Base-by-base conservation (phyloP, 2,329 filamentous ascomycete genomes). In the Penicillium verrucosum region DNA sequence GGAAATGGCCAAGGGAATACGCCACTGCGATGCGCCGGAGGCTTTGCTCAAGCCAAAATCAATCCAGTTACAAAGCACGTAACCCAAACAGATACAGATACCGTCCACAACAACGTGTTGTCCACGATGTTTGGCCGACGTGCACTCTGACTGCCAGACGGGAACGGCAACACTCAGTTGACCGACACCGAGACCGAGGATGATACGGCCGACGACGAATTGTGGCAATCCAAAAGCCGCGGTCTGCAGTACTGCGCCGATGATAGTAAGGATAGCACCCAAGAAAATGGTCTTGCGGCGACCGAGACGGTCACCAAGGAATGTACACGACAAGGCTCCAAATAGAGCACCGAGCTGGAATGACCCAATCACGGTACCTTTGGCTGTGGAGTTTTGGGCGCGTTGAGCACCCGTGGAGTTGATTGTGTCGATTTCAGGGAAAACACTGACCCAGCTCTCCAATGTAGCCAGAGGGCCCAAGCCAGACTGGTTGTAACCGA, bases 101-200 rank as follows among this genome's bases (percentile, higher is more conserved):
- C 79, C 79, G 52, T 77, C 77, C 11, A 78, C 77, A 45, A 80
- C 79, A 58, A 81, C 77, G 55, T 81, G 70, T 54, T 78, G 76
- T 18, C 79, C 79, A 55, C 79, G 72, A 46, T 74, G 69, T 60
- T 81, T 77, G 5, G 77, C 73, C 52, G 78, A 76, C 7, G 77
- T 76, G 25, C 75, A 80, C 66, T 81, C 78, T 0, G 74, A 76
- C 53, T 81, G 79, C 77, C 78, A 81, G 5, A 76, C 78, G 1
- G 79, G 78, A 2, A 81, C 77, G 1, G 78, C 78, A 2, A 75
- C 76, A 5, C 77, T 79, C 48, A 78, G 77, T 58, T 80, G 67
- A 16, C 78, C 75, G 48, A 80, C 79, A 8, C 80, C 81, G 46
- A 80, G 64, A 27, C 80, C 80, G 12, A 78, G 77, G n/a, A 82